phyloP scores from a whole-genome alignment of 2,329 filamentous ascomycete genomes.

The Trichoderma atrobrunneum region DNA sequence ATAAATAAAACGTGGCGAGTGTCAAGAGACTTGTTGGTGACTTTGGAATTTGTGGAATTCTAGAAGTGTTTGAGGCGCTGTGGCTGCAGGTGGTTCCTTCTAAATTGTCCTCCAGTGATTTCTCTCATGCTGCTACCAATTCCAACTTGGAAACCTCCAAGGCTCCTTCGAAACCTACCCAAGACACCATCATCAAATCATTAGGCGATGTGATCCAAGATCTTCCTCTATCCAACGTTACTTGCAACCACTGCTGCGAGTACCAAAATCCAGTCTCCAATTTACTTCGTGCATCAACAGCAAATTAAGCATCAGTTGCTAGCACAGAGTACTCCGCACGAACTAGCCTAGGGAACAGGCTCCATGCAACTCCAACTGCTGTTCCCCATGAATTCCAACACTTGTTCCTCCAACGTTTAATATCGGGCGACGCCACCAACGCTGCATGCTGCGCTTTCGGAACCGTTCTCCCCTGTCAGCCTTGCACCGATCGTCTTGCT shows the following conservation, averaged over 20 bases:
- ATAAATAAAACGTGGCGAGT: background rate
- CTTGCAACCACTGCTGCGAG: background rate
- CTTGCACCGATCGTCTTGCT: conserved; percentile 7
- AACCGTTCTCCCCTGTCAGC: conserved; percentile 12
- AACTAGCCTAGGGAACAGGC: background rate
- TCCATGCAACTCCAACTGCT: background rate
- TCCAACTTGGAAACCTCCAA: background rate
- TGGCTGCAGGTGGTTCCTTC: background rate
- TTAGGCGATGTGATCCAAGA: background rate
- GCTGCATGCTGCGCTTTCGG: conserved; percentile 13
- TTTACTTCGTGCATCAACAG: background rate
- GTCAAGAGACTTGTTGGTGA: background rate
- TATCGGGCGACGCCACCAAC: conserved; percentile 9
- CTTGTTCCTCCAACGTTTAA: background rate
- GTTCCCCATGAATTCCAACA: background rate
- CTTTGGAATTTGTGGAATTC: background rate
- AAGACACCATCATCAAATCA: background rate
- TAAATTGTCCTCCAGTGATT: background rate
- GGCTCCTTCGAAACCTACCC: background rate
- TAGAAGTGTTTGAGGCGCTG: background rate
- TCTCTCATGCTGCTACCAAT: background rate
- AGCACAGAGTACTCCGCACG: background rate
- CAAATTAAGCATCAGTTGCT: background rate
- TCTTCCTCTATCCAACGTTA: background rate
- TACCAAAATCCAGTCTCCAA: background rate